These are phyloP conservation scores for Rubia yunnanensis DNA, from an alignment of 257 asterid species.

Conservation along the genomic window DNA sequence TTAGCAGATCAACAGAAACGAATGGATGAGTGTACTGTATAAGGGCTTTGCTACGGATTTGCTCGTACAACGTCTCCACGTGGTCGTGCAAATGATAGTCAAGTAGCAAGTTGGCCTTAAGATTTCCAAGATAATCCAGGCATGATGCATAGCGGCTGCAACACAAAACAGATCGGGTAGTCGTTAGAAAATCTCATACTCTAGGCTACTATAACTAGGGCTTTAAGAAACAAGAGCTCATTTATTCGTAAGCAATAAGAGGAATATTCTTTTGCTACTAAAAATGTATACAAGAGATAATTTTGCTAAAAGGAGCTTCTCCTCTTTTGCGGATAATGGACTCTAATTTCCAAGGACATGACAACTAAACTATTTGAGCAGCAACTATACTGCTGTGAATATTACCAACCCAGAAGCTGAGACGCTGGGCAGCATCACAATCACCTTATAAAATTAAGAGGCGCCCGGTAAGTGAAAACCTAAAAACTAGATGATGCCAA, in stretches of 20 bases:
- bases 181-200: not conserved
- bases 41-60: slow-evolving; percentile 93
- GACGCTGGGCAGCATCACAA: not conserved
- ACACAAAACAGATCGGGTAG: slow-evolving; percentile 5
- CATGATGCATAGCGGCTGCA: slow-evolving; percentile 95
- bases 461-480: not conserved
- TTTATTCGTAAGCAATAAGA: not conserved
- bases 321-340: too few species aligned
- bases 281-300: not conserved
- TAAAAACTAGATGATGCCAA: not conserved
- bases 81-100: slow-evolving; percentile 95
- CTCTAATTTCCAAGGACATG: not conserved
- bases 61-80: slow-evolving; percentile 76
- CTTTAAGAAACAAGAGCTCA: not conserved
- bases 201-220: too few species aligned
- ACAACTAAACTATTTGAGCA: not conserved
- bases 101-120: slow-evolving; percentile 71
- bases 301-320: not conserved
- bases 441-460: not conserved
- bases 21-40: slow-evolving; percentile 93
- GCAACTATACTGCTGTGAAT: not conserved
- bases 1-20: slow-evolving; percentile 77
- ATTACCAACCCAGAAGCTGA: not conserved
- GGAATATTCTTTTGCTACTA: not conserved
- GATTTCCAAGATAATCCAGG: slow-evolving; percentile 79